Conservation (phyloP, 805 yeast species). For the Hanseniaspora mollemarum region DNA sequence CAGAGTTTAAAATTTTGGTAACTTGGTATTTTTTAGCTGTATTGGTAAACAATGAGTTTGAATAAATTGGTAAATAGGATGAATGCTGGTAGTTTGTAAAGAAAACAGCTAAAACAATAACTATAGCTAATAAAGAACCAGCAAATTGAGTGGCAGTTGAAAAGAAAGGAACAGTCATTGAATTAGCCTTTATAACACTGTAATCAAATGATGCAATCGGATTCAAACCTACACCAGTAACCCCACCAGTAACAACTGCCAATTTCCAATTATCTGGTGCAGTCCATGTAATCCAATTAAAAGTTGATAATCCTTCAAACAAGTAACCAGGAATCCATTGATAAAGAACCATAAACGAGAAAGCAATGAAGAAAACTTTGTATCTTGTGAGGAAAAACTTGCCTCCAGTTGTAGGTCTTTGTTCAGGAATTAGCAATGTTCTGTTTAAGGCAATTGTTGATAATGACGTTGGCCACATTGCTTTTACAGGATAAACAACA, state of each 20-base stretch:
- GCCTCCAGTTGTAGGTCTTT: slow-evolving; percentile 27
- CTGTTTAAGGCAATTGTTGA: slow-evolving; percentile 48
- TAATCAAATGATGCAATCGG: slow-evolving; percentile 47
- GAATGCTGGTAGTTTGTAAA: slow-evolving; percentile 48
- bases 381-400: too few species aligned
- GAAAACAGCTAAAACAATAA: slow-evolving; percentile 31
- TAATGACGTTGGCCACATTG: slow-evolving; percentile 54
- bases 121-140: slow-evolving; percentile 30
- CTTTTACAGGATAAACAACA: slow-evolving; percentile 48
- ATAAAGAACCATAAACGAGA: slow-evolving; percentile 40
- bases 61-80: slow-evolving; percentile 48
- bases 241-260: slow-evolving; percentile 44
- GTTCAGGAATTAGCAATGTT: slow-evolving; percentile 36
- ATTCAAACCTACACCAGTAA: slow-evolving; percentile 40
- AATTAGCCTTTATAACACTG: slow-evolving; percentile 32
- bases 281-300: slow-evolving; percentile 37
- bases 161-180: slow-evolving; percentile 39
- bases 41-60: slow-evolving; percentile 41
- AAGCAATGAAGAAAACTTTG: slow-evolving; percentile 37
- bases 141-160: slow-evolving; percentile 27
- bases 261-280: slow-evolving; percentile 37
- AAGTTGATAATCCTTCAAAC: slow-evolving; percentile 48
- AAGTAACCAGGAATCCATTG: slow-evolving; percentile 60
- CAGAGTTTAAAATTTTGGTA: slow-evolving; percentile 35
- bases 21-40: slow-evolving; percentile 39